Evolutionary conservation across 2,329 filamentous ascomycete species (phyloP).

Genomic region (Monilinia fructigena): DNA sequence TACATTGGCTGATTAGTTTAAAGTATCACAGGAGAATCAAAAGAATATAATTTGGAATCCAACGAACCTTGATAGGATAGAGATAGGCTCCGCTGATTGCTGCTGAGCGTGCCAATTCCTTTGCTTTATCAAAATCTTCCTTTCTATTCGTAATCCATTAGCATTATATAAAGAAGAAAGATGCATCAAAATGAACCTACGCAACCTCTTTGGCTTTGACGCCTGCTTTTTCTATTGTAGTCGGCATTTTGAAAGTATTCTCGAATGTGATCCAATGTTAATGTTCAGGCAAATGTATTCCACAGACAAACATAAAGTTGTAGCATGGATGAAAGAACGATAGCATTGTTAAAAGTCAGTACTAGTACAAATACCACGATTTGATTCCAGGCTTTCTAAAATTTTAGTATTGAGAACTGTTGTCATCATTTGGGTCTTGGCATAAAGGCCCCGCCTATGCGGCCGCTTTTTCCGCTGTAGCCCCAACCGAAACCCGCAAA

Average conservation of each 20-base stretch:
- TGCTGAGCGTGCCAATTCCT: conserved; percentile 63
- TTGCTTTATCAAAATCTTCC: conserved; percentile 70
- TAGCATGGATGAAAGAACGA: background rate
- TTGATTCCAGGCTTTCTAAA: conserved; percentile 4
- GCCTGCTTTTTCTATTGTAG: conserved; percentile 34
- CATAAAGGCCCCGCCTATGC: background rate
- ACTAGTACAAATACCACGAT: conserved; percentile 4
- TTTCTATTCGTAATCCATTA: conserved; percentile 44
- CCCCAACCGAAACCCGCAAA: conserved; percentile 8
- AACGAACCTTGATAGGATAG: conserved; percentile 71
- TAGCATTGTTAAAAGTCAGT: background rate
- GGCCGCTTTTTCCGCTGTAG: conserved; percentile 9
- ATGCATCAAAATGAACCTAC: conserved; percentile 31
- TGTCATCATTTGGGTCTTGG: conserved; percentile 12
- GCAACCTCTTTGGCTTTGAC: conserved; percentile 40
- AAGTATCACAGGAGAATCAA: conserved; percentile 22
- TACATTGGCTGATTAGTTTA: conserved; percentile 22
- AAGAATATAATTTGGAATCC: background rate
- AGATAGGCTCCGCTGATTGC: conserved; percentile 75
- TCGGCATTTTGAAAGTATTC: conserved; percentile 30
- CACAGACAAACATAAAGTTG: background rate
- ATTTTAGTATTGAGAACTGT: background rate
- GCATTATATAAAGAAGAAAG: background rate
- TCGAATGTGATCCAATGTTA: background rate
- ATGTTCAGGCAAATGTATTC: too few relatives aligned